Evolutionary conservation across 2,329 filamentous ascomycete species (phyloP), one percentile per base, ranked within the genome.

Genomic region (Sporothrix brasiliensis): DNA sequence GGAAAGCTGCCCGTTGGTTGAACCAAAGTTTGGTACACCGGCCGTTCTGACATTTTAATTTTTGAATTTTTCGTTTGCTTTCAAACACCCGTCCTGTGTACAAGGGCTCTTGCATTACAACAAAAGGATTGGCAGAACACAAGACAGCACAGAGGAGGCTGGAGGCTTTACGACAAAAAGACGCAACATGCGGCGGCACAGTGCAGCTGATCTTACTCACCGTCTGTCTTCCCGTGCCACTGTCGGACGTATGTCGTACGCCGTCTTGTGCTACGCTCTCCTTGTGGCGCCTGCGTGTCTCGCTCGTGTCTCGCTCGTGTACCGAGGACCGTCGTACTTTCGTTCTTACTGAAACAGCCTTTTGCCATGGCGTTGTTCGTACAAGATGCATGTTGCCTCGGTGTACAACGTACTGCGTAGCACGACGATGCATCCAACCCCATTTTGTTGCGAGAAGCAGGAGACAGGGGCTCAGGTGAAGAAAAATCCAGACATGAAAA

Each of bases 1-100:
- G 56, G 56, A 61, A 61, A 44, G 19, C 11, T 24, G 56, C 56
- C 56, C 13, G 56, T 61, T 61, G 56, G 56, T 24, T 13, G 52
- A 44, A 44, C 56, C 56, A 44, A 44, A 24, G 7, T 53, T 53
- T 53, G n/a, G 50, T 3, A 14, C 24, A 30, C 27, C 13, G 53
- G 53, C 53, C 27, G 27, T 58, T 34, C 34, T 39, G 14, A 54
- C 1, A 1, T 13, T 54, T 54, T 19, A 13, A 19, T n/a, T 34
- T 34, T 34, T 34, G 34, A 34, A 34, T 7, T 34, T 34, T 34
- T 34, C 34, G 27, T 30, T 30, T 30, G 27, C 34, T 34, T 34
- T 9, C 7, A 34, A 34, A 2, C 30, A 2, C n/a, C 19, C 2
- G 5, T 24, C n/a, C 53, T 19, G 56, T 60, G 56, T 41, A 34